Evolutionary conservation across 1,284 basidiomycete species (phyloP).

Genomic region (Apiotrichum siamense): DNA sequence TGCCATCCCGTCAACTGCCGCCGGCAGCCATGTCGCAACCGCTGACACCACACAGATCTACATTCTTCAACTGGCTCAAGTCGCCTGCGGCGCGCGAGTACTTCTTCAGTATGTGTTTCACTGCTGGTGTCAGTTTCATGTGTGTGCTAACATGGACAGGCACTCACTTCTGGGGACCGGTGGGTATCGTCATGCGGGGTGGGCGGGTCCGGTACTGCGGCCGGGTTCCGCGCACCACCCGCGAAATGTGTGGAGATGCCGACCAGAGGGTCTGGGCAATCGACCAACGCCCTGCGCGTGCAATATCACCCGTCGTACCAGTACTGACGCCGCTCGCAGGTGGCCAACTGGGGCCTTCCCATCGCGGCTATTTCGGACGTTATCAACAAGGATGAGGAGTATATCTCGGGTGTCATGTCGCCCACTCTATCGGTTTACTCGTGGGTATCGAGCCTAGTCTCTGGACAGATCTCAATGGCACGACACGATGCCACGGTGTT

Average conservation of each 20-base stretch:
- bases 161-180: constrained; percentile 94
- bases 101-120: constrained; percentile 74
- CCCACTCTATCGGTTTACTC: constrained; percentile 82
- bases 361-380: constrained; percentile 84
- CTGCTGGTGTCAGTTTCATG: background rate
- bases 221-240: too few relatives aligned
- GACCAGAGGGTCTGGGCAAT: too few relatives aligned
- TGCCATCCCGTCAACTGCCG: background rate
- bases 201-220: too few relatives aligned
- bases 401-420: constrained; percentile 91
- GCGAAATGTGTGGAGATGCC: too few relatives aligned
- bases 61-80: constrained; percentile 75
- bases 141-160: constrained; percentile 52
- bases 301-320: too few relatives aligned
- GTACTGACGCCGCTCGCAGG: constrained; percentile 49
- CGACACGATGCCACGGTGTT: too few relatives aligned
- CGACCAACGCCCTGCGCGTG: background rate
- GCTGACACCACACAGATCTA: constrained; percentile 26
- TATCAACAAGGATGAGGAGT: constrained; percentile 76
- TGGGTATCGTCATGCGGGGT: constrained; percentile 46
- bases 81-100: constrained; percentile 84
- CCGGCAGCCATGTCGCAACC: background rate
- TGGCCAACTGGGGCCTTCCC: constrained; percentile 95
- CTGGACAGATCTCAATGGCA: too few relatives aligned
- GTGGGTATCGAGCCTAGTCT: too few relatives aligned